Percentiles rank a stretch among this genome's conserved stretches.
Evolutionary conservation across 176 grass and related monocot genomes (phyloP).

Genomic region (Hsuehochloa calcarea): DNA sequence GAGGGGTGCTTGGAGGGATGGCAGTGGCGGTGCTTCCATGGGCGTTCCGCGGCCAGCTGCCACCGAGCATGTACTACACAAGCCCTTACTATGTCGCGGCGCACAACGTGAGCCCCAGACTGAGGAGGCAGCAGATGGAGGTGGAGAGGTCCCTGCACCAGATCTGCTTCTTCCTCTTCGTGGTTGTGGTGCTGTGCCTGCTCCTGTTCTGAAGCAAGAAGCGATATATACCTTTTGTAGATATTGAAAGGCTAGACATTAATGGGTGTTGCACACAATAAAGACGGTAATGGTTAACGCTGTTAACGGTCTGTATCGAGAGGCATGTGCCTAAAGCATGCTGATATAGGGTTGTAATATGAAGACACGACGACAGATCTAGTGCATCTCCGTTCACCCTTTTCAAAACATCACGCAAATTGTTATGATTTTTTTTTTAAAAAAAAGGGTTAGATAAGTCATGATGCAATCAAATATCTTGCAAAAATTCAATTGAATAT

Average conservation of each 20-base stretch:
- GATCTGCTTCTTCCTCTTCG: slow-evolving; percentile 72
- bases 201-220: slow-evolving; percentile 60
- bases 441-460: too few species aligned
- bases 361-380: neutral
- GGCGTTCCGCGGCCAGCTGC: slow-evolving; percentile 43
- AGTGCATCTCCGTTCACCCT: too few species aligned
- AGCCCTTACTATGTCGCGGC: slow-evolving; percentile 31
- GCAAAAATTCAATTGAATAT: too few species aligned
- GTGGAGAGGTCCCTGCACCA: slow-evolving; percentile 61
- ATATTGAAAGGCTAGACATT: slow-evolving; percentile 30
- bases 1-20: slow-evolving; percentile 56
- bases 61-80: slow-evolving; percentile 30
- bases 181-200: slow-evolving; percentile 57
- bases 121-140: slow-evolving; percentile 44
- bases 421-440: too few species aligned
- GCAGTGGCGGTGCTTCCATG: slow-evolving; percentile 59
- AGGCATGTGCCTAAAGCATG: slow-evolving; percentile 43
- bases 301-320: slow-evolving; percentile 3
- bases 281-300: neutral
- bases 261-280: slow-evolving; percentile 14
- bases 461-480: too few species aligned
- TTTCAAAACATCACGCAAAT: too few species aligned
- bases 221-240: slow-evolving; percentile 23
- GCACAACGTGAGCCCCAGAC: neutral
- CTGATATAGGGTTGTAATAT: slow-evolving; percentile 51